These are phyloP conservation scores for Aristolochia fimbriata DNA, from an alignment of 164 flowering plant genomes.

Conservation along the genomic window DNA sequence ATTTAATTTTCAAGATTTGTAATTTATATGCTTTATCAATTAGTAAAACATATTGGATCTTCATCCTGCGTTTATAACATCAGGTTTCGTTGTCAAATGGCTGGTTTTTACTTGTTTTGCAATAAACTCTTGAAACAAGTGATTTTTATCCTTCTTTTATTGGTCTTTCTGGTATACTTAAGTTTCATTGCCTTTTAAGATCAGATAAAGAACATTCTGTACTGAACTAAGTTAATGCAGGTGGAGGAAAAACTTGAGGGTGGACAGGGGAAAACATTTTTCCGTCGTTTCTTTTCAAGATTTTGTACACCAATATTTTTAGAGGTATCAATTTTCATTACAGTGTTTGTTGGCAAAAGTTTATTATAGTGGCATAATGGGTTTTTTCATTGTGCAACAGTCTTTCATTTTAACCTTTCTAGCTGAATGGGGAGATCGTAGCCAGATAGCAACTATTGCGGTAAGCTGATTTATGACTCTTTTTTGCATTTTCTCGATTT, in stretches of 20 bases:
- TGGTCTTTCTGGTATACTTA: too few relatives aligned
- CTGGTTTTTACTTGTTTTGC: too few relatives aligned
- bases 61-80: too few relatives aligned
- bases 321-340: slow-evolving; percentile 44
- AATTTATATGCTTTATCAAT: too few relatives aligned
- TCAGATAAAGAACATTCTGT: background rate
- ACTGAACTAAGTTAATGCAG: slow-evolving; percentile 20
- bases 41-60: too few relatives aligned
- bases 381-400: background rate
- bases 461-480: slow-evolving; percentile 36
- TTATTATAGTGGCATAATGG: background rate
- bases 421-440: slow-evolving; percentile 99
- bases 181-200: too few relatives aligned
- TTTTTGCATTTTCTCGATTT: background rate
- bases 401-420: slow-evolving; percentile 83
- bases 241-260: slow-evolving; percentile 94
- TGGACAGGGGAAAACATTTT: slow-evolving; percentile 76
- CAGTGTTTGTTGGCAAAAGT: background rate
- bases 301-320: slow-evolving; percentile 93
- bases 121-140: too few relatives aligned
- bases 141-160: too few relatives aligned
- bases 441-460: slow-evolving; percentile 99
- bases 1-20: too few relatives aligned
- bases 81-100: too few relatives aligned
- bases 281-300: slow-evolving; percentile 83